Evolutionary conservation across 371 early-diverging fungal genomes (phyloP).

Genomic region (Massospora cicadina): DNA sequence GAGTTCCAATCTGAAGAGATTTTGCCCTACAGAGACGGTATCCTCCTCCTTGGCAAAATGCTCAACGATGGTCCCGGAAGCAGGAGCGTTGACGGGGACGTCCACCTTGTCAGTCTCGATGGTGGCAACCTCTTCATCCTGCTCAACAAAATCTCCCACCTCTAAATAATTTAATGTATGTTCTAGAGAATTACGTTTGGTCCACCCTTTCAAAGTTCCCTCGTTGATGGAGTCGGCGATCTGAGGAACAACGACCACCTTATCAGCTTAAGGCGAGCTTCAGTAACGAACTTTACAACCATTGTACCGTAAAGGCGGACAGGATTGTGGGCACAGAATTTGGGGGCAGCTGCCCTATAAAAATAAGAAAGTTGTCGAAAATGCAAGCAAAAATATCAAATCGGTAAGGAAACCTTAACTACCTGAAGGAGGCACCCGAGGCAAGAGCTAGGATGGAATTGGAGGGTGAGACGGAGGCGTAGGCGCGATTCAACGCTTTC

Average conservation of each 20-base stretch:
- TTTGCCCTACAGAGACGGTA: slow-evolving; percentile 78
- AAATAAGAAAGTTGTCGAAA: neutral
- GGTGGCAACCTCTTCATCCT: slow-evolving; percentile 89
- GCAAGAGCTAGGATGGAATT: neutral
- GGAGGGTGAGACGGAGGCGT: neutral
- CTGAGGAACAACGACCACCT: slow-evolving; percentile 77
- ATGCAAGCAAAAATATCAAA: neutral
- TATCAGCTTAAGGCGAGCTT: slow-evolving; percentile 28
- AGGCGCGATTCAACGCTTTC: neutral
- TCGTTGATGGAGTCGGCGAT: slow-evolving; percentile 97
- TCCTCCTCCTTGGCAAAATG: slow-evolving; percentile 78
- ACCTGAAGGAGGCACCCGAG: neutral
- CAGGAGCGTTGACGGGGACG: slow-evolving; percentile 88
- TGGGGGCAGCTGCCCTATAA: neutral
- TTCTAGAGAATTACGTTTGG: slow-evolving; percentile 46
- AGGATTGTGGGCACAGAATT: neutral
- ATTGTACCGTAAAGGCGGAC: neutral
- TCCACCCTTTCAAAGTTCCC: slow-evolving; percentile 89
- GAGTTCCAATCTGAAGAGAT: slow-evolving; percentile 74
- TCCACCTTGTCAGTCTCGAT: slow-evolving; percentile 97
- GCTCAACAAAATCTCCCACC: slow-evolving; percentile 83
- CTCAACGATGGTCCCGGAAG: slow-evolving; percentile 70
- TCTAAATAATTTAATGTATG: slow-evolving; percentile 25
- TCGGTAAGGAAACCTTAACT: neutral
- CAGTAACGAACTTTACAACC: neutral